Base-by-base conservation (phyloP, 2,329 filamentous ascomycete species). In the Coniella vitis region DNA sequence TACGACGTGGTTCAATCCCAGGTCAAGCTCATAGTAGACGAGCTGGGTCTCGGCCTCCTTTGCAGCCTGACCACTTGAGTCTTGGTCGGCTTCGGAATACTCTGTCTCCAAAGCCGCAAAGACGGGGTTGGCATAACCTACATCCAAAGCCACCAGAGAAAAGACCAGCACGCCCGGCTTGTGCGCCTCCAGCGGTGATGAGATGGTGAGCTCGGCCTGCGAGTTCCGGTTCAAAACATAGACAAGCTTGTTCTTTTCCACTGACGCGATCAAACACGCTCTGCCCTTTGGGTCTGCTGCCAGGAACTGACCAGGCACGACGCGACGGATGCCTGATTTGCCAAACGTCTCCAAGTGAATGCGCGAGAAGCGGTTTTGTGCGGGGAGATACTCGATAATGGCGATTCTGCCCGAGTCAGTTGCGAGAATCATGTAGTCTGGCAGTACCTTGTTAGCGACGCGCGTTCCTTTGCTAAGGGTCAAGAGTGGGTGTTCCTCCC, bases 201-300 rank as follows among this genome's bases (percentile, higher is more conserved):
- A 98, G 44, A 98, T 98, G 36, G 90, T 94, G 60, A 98, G 81
- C 66, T 95, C 88, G 16, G 90, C 90, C 68, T 97, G 89, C 3
- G 90, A 81, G 69, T 95, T 95, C 56, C 94, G 85, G 68, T 97
- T 97, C 58, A 98, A 76, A 61, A 98, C 91, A 69, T 98, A 99
- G 58, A 98, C 93, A 49, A 99, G 85, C 73, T 98, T 98, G 73
- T 97, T 98, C 78, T 98, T 98, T 71, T 99, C 94, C 48, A 91
- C 78, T 4, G 90, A 91, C 9, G 93, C 90, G 54, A 97, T 87
- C 63, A 99, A 77, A 63, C 91, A 95, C 48, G 94, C 94, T 71
- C 93, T 83, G 48, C 93, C 93, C 68, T 95, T 95, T 22, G 93
- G 93, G 62, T 99, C 93, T 45, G 89, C 88, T 7, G 91, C 93